Evolutionary conservation across 177 flowering plant species (phyloP).

Genomic region (Vitis hybrid): DNA sequence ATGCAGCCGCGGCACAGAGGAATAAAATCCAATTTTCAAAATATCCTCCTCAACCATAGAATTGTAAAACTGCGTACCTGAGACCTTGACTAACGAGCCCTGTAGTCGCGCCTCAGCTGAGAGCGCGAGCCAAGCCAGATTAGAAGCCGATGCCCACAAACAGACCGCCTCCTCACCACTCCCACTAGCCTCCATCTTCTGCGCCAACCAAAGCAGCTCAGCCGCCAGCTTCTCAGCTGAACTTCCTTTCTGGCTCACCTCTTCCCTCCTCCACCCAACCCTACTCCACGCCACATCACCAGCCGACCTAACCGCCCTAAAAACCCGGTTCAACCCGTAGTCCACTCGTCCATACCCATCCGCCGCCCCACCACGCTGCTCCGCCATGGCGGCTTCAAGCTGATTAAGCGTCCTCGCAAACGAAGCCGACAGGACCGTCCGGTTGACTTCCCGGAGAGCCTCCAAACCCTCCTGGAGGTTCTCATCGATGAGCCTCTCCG

Average conservation of each 20-base stretch:
- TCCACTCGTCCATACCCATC: constrained; percentile 9
- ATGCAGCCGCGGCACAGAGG: too few relatives aligned
- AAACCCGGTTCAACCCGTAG: constrained; percentile 24
- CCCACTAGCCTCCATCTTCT: constrained; percentile 66
- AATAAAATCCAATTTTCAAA: not conserved
- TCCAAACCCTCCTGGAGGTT: constrained; percentile 46
- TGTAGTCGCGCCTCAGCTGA: constrained; percentile 71
- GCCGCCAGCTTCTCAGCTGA: constrained; percentile 81
- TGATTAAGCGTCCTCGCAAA: constrained; percentile 49
- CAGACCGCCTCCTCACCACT: constrained; percentile 52
- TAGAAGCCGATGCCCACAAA: constrained; percentile 68
- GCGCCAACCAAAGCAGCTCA: constrained; percentile 84
- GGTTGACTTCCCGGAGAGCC: constrained; percentile 55
- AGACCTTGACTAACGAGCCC: constrained; percentile 51
- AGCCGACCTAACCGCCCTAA: constrained; percentile 29
- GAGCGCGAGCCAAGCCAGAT: constrained; percentile 59
- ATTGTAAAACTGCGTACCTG: constrained; percentile 39
- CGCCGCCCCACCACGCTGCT: constrained; percentile 10
- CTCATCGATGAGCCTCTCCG: constrained; percentile 71
- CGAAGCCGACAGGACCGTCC: constrained; percentile 53
- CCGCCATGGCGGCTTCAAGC: constrained; percentile 46
- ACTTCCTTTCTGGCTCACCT: constrained; percentile 7
- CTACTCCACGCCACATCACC: constrained; percentile 23
- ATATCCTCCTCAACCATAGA: not conserved
- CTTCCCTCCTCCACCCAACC: constrained; percentile 16